A percentile compares a stretch with the other conserved stretches of the same genome.
phyloP scores from a whole-genome alignment of 495 filamentous ascomycete genomes.

The Chaetomium fimeti region DNA sequence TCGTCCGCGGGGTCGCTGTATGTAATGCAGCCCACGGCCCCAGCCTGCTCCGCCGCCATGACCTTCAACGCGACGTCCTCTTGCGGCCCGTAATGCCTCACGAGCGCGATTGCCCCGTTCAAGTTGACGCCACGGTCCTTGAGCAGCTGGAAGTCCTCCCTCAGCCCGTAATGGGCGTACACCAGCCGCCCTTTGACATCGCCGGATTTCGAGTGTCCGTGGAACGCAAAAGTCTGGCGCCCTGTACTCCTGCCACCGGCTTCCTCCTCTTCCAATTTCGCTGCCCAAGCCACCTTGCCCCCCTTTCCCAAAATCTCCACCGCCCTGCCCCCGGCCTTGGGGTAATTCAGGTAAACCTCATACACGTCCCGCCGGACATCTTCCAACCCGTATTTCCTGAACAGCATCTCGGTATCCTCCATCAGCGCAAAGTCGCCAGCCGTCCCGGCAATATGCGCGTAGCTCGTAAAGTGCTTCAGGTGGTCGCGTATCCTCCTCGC shows the following conservation, averaged over 20 bases:
- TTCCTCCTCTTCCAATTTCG: constrained; percentile 75
- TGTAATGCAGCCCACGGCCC: constrained; percentile 82
- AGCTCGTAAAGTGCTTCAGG: constrained; percentile 68
- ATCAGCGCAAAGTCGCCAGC: constrained; percentile 82
- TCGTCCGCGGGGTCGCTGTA: constrained; percentile 87
- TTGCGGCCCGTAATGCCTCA: constrained; percentile 76
- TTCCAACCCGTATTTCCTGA: constrained; percentile 68
- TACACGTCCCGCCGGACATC: constrained; percentile 70
- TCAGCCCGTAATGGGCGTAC: constrained; percentile 89
- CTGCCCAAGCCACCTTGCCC: constrained; percentile 71
- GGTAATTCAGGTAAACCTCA: constrained; percentile 90
- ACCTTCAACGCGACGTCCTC: constrained; percentile 74
- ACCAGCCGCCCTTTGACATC: constrained; percentile 90
- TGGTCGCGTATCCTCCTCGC: constrained; percentile 65
- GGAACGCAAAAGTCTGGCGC: constrained; percentile 70
- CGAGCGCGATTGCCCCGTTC: constrained; percentile 77
- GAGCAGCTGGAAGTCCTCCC: constrained; percentile 74
- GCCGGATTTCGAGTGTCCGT: constrained; percentile 84
- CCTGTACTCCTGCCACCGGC: constrained; percentile 52
- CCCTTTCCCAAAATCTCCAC: constrained; percentile 71
- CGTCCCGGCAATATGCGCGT: constrained; percentile 85
- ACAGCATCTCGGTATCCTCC: constrained; percentile 74
- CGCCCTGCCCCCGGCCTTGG: constrained; percentile 68
- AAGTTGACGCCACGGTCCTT: constrained; percentile 67
- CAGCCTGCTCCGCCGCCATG: constrained; percentile 81